Percentiles rank a stretch among this genome's conserved stretches.
Conservation (phyloP, 441 rosid genomes). For the Adansonia madagascariensis region DNA sequence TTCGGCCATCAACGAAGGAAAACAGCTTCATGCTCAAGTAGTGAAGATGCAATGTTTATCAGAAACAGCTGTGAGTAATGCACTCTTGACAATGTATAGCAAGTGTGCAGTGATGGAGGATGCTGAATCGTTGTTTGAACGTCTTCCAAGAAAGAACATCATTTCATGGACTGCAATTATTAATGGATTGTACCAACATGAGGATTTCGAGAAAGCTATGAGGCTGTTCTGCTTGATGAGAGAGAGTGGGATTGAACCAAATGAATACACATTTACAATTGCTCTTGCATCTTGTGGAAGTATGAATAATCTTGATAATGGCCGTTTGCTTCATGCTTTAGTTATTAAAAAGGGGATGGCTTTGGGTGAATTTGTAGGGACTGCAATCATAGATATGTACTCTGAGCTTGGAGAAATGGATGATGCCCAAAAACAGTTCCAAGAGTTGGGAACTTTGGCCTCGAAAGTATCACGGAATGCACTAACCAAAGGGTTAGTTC, state of each 20-base stretch:
- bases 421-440: constrained; percentile 33
- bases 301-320: constrained; percentile 27
- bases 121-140: constrained; percentile 36
- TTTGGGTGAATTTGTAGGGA: constrained; percentile 35
- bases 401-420: constrained; percentile 36
- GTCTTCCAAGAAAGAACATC: constrained; percentile 34
- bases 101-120: constrained; percentile 31
- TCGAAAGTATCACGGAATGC: constrained; percentile 41
- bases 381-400: constrained; percentile 46
- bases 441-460: constrained; percentile 32
- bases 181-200: constrained; percentile 38
- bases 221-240: constrained; percentile 37
- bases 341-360: constrained; percentile 39
- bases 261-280: constrained; percentile 42
- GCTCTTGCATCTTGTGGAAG: constrained; percentile 44
- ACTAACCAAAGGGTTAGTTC: constrained; percentile 32
- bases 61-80: constrained; percentile 33
- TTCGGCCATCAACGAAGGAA: constrained; percentile 31
- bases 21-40: constrained; percentile 37
- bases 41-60: constrained; percentile 35
- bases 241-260: constrained; percentile 38
- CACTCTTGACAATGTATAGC: constrained; percentile 37
- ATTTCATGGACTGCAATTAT: constrained; percentile 44
- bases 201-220: constrained; percentile 38
- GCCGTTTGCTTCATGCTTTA: constrained; percentile 38